phyloP scores from a whole-genome alignment of 345 rosid species.

The Pistacia integerrima region DNA sequence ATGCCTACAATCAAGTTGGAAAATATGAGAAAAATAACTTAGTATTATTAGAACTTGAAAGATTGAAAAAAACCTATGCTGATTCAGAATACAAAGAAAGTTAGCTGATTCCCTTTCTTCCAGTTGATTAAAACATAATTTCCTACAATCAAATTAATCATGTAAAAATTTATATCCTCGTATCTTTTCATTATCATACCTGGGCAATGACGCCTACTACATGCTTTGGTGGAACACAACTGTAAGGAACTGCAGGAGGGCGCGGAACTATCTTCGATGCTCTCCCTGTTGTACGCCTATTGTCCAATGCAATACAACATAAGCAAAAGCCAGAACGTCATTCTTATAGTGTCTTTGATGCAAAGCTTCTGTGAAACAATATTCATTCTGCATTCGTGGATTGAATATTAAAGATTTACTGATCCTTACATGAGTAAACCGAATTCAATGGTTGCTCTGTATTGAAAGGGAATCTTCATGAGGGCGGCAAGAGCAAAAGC shows the following conservation, averaged over 20 bases:
- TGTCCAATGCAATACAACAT: constrained; percentile 6
- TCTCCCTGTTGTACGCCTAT: constrained; percentile 46
- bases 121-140: background rate
- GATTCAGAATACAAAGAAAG: background rate
- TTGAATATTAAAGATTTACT: background rate
- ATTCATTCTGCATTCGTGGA: background rate
- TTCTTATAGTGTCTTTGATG: background rate
- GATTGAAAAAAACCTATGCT: background rate
- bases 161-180: no score
- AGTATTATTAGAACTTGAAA: background rate
- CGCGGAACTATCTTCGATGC: constrained; percentile 57
- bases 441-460: constrained; percentile 64
- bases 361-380: background rate
- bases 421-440: constrained; percentile 59
- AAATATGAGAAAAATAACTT: background rate
- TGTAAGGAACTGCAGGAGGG: constrained; percentile 61
- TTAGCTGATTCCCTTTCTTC: background rate
- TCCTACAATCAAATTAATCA: no score
- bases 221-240: constrained; percentile 14
- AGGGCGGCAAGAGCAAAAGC: constrained; percentile 89
- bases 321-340: background rate
- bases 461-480: constrained; percentile 89
- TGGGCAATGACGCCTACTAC: constrained; percentile 30
- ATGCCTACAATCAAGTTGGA: constrained; percentile 39
- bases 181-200: constrained; percentile 30